Conservation (phyloP, 78 protist species). For the Dictyostelium brefeldianum region DNA sequence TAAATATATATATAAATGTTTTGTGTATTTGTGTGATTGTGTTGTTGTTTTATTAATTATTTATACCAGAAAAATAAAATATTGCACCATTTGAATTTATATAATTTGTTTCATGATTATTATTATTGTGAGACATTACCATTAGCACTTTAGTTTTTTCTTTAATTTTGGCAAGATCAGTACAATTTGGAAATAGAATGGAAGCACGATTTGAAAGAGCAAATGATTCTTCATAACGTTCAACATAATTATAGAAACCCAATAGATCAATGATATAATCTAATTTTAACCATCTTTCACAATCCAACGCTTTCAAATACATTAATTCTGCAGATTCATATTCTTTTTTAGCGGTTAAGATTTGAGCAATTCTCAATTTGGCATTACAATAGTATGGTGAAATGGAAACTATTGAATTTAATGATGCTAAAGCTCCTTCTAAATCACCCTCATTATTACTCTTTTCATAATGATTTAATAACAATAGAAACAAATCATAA, state of each 20-base stretch:
- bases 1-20: too few species aligned
- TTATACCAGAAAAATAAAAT: not conserved
- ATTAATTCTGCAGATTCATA: constrained; percentile 4
- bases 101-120: not conserved
- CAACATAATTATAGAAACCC: constrained; percentile 16
- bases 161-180: not conserved
- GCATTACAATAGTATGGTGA: constrained; percentile 40
- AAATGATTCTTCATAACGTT: constrained; percentile 28
- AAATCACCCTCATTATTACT: constrained; percentile 24
- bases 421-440: not conserved
- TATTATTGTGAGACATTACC: not conserved
- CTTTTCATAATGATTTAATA: constrained; percentile 30
- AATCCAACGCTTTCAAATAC: constrained; percentile 40
- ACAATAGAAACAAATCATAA: not conserved
- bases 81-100: constrained; percentile 2
- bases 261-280: constrained; percentile 30
- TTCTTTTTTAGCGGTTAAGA: not conserved
- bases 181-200: constrained; percentile 21
- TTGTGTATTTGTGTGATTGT: too few species aligned
- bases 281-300: constrained; percentile 60
- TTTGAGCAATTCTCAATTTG: constrained; percentile 34
- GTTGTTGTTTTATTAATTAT: not conserved
- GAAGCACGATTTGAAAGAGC: constrained; percentile 7
- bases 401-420: not conserved
- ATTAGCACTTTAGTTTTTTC: not conserved